Base-by-base conservation (phyloP, 1,139 yeast species). In the Spencermartinsiella ligniputridi region DNA sequence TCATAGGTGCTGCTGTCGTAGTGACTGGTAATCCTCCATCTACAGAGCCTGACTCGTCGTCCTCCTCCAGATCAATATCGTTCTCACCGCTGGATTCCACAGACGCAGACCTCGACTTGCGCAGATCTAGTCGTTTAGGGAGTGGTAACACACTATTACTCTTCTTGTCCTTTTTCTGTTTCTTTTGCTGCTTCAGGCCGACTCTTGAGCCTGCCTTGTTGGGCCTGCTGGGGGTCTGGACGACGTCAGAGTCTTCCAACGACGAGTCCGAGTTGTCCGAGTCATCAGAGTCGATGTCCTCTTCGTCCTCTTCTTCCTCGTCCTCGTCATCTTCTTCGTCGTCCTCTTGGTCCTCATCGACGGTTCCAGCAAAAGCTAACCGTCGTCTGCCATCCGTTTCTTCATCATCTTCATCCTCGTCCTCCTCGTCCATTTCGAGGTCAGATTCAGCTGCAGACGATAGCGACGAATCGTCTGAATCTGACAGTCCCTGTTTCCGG, bases 91-190 rank as follows among this genome's bases (percentile, higher is more conserved):
- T 27, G n/a, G 15, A 9, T n/a, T 27, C 32, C 15, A 27, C 32
- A 9, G 32, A 27, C 32, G 36, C 36, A 6, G 36, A 33, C 13
- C 22, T 6, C 36, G 36, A 19, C 36, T 16, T 33, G 22, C 36
- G 36, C 36, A 52, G 47, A 42, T 54, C 57, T 34, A 57, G 44
- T 38, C 55, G 44, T 47, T 56, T 54, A 19, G 59, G 60, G 34
- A 49, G 44, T 3, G 54, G 51, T 24, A 53, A 44, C 15, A 44
- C 36, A 30, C 49, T 47, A 38, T 46, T 50, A 38, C 42, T 45
- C 47, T 41, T 49, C 48, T 40, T 52, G 44, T 24, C 46, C 48
- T 15, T 54, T 42, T 24, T 49, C 52, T 21, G 48, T 13, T 36
- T 46, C 52, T 45, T 52, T 51, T 21, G 19, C 42, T 41, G 35